Evolutionary conservation across 2,329 filamentous ascomycete genomes (phyloP).

Genomic region (Thyridium curvatum): DNA sequence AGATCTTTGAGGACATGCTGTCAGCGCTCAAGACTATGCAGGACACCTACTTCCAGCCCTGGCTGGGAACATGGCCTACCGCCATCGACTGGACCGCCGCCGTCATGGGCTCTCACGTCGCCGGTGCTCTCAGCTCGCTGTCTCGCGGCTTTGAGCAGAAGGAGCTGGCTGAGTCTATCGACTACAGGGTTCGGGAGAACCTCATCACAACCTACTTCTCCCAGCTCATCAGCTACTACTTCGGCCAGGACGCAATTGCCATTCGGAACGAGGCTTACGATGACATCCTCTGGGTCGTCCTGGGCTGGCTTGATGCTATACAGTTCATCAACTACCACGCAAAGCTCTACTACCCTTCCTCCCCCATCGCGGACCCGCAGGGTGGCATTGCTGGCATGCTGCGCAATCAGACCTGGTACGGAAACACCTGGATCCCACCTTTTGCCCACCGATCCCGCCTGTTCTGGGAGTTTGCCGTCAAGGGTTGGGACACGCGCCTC

Average conservation of each 20-base stretch:
- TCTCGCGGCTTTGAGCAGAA: constrained; percentile 47
- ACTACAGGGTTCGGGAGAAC: constrained; percentile 58
- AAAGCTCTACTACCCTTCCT: constrained; percentile 47
- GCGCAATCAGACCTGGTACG: constrained; percentile 57
- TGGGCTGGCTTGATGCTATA: constrained; percentile 81
- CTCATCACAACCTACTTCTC: constrained; percentile 78
- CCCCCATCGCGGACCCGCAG: constrained; percentile 1
- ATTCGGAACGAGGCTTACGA: constrained; percentile 76
- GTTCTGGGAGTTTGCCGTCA: constrained; percentile 76
- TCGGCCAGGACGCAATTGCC: constrained; percentile 73
- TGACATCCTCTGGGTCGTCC: constrained; percentile 91
- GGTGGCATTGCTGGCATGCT: no score
- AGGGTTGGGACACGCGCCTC: constrained; percentile 75
- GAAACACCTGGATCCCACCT: constrained; percentile 63
- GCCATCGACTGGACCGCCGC: constrained; percentile 93
- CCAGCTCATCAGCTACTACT: constrained; percentile 73
- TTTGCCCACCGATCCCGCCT: constrained; percentile 79
- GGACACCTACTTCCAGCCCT: constrained; percentile 66
- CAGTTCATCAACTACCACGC: constrained; percentile 71
- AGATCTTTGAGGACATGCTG: constrained; percentile 43
- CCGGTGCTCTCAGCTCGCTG: constrained; percentile 65
- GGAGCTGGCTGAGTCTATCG: constrained; percentile 21
- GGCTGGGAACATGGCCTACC: constrained; percentile 75
- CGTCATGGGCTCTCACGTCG: constrained; percentile 73
- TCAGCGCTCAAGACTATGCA: constrained; percentile 71